Evolutionary conservation across 1,139 yeast species (phyloP).

Genomic region (Zygosaccharomyces pseudobailii): DNA sequence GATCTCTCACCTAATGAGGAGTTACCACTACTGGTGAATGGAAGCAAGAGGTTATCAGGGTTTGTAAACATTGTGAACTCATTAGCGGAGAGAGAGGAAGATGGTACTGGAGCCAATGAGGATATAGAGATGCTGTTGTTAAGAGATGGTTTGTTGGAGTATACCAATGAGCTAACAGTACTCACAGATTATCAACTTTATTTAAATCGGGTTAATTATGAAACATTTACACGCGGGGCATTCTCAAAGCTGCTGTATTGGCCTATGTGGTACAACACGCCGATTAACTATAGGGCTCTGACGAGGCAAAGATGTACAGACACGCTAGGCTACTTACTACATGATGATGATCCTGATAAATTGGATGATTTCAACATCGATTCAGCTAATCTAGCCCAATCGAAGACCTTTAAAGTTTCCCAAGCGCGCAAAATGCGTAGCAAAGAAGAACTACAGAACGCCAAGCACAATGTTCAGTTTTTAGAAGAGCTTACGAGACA

Average conservation of each 20-base stretch:
- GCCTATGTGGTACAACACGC: slow-evolving; percentile 83
- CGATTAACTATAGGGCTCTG: slow-evolving; percentile 46
- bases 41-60: slow-evolving; percentile 41
- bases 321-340: slow-evolving; percentile 23
- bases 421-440: slow-evolving; percentile 16
- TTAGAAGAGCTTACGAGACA: slow-evolving; percentile 15
- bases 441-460: slow-evolving; percentile 40
- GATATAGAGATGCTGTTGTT: slow-evolving; percentile 9
- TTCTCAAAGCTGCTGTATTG: slow-evolving; percentile 61
- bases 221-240: slow-evolving; percentile 55
- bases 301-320: slow-evolving; percentile 45
- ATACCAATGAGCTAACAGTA: slow-evolving; percentile 20
- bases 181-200: slow-evolving; percentile 57
- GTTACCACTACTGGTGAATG: slow-evolving; percentile 51
- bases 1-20: slow-evolving; percentile 47
- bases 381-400: slow-evolving; percentile 24
- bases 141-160: slow-evolving; percentile 21
- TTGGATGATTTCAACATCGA: slow-evolving; percentile 16
- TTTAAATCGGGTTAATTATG: slow-evolving; percentile 59
- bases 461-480: slow-evolving; percentile 46
- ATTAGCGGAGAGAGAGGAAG: slow-evolving; percentile 19
- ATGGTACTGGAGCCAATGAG: not conserved
- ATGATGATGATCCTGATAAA: slow-evolving; percentile 18
- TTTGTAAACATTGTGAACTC: slow-evolving; percentile 45
- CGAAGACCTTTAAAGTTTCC: slow-evolving; percentile 26